Evolutionary conservation across 495 filamentous ascomycete genomes (phyloP).

Genomic region (Parathielavia hyrcaniae): DNA sequence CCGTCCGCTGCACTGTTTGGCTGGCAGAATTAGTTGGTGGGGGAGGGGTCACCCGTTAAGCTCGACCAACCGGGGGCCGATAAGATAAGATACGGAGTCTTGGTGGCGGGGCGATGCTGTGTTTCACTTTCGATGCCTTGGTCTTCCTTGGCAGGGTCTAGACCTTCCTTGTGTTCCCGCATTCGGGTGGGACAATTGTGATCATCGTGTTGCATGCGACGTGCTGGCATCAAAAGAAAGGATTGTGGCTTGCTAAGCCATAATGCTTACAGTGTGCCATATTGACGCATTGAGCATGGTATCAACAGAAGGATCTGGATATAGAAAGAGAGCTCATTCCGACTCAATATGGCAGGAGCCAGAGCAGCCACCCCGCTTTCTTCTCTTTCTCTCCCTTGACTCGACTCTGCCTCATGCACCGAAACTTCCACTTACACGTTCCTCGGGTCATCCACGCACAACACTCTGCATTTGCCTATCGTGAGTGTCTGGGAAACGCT

Average conservation of each 20-base stretch:
- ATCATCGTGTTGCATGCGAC: not conserved
- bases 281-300: not conserved
- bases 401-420: too few species aligned
- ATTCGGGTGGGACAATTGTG: not conserved
- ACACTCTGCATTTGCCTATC: too few species aligned
- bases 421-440: too few species aligned
- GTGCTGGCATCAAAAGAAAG: not conserved
- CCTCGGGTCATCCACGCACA: too few species aligned
- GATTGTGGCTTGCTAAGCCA: not conserved
- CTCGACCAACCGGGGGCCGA: constrained; percentile 7
- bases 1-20: not conserved
- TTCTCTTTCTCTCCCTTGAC: too few species aligned
- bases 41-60: constrained; percentile 5
- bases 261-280: not conserved
- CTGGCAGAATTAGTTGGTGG: constrained; percentile 20
- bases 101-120: not conserved
- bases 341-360: too few species aligned
- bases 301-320: not conserved
- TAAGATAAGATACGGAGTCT: constrained; percentile 16
- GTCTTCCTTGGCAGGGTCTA: not conserved
- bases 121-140: too few species aligned
- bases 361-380: too few species aligned
- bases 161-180: not conserved
- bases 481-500: too few species aligned
- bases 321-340: not conserved